Evolutionary conservation across 2,329 filamentous ascomycete species (phyloP).

Genomic region (Cordyceps fumosorosea): DNA sequence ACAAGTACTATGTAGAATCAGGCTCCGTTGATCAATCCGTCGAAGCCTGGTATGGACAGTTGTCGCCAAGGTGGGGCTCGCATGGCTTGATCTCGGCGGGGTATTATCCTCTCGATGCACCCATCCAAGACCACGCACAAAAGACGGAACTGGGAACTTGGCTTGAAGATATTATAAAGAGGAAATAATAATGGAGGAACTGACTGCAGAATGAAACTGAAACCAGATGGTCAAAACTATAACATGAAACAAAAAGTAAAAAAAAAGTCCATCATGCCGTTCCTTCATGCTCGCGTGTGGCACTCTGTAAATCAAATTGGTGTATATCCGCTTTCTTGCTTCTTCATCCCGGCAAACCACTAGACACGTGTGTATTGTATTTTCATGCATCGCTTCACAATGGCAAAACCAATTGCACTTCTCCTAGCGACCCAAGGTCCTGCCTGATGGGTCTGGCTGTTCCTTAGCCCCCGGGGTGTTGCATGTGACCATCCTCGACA

Average conservation of each 20-base stretch:
- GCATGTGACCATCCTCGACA: background rate
- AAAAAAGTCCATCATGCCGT: background rate
- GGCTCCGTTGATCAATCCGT: background rate
- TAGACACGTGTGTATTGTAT: background rate
- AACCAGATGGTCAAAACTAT: constrained; percentile 9
- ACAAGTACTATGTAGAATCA: background rate
- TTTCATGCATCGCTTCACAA: background rate
- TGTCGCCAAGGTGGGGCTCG: constrained; percentile 7
- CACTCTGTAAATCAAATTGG: constrained; percentile 12
- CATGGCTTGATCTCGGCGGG: constrained; percentile 5
- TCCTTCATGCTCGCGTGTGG: constrained; percentile 1
- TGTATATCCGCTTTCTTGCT: constrained; percentile 7
- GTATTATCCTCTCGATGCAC: background rate
- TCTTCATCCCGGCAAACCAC: background rate
- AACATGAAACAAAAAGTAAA: background rate
- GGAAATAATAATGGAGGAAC: background rate
- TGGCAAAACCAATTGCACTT: background rate
- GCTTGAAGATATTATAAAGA: background rate
- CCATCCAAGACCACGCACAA: background rate
- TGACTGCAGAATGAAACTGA: background rate
- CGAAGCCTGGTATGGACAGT: background rate
- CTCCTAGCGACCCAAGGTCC: constrained; percentile 8
- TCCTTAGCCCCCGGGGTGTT: background rate
- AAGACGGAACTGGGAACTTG: background rate
- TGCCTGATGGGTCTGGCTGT: constrained; percentile 7